Percentiles rank a stretch among this genome's conserved stretches.
Evolutionary conservation across 2,329 filamentous ascomycete species (phyloP).

Genomic region (Aspergillus spinulosporus): DNA sequence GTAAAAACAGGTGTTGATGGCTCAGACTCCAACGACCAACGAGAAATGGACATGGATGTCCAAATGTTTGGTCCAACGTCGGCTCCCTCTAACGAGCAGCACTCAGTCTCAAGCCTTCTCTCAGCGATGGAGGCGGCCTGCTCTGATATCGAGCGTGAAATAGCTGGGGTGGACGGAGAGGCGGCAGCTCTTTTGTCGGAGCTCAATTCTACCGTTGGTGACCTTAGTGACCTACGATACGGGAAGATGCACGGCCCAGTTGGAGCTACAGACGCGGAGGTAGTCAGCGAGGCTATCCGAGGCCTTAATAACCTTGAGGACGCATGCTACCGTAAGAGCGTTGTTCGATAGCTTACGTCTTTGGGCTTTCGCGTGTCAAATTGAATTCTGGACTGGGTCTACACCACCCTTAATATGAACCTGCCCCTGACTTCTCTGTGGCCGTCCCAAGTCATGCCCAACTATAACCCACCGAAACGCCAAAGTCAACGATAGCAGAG

Average conservation of each 20-base stretch:
- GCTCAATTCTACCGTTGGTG: constrained; percentile 66
- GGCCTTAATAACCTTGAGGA: constrained; percentile 65
- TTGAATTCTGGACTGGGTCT: background rate
- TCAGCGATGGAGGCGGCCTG: constrained; percentile 69
- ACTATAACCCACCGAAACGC: background rate
- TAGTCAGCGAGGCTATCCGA: constrained; percentile 67
- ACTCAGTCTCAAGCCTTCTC: constrained; percentile 65
- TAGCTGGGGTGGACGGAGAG: constrained; percentile 65
- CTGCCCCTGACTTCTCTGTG: background rate
- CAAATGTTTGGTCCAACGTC: constrained; percentile 61
- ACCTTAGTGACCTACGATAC: constrained; percentile 79
- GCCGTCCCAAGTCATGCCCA: background rate
- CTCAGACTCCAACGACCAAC: constrained; percentile 34
- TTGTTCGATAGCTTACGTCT: background rate
- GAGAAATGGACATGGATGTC: constrained; percentile 48
- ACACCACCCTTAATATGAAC: background rate
- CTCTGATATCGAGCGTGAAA: constrained; percentile 66
- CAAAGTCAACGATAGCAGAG: background rate
- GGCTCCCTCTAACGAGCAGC: constrained; percentile 46
- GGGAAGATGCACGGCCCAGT: constrained; percentile 61
- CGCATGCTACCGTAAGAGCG: constrained; percentile 53
- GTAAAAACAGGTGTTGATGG: constrained; percentile 36
- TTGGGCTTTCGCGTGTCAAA: background rate
- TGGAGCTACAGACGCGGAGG: constrained; percentile 55
- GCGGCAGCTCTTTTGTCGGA: constrained; percentile 60